Evolutionary conservation across 2,329 filamentous ascomycete species (phyloP).

Genomic region (Colletotrichum gigasporum): DNA sequence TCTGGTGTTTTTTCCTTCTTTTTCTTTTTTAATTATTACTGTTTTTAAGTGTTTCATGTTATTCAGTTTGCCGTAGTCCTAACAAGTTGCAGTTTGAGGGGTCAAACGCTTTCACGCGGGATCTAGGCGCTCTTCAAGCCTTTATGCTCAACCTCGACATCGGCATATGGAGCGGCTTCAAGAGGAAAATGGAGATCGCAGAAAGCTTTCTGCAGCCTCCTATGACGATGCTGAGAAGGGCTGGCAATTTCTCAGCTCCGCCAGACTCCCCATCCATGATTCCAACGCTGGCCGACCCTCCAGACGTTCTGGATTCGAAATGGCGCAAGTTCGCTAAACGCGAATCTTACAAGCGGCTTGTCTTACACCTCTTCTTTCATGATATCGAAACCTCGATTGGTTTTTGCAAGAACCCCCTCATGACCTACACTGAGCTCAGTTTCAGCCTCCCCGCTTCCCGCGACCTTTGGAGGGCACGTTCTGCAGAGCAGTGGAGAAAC

Average conservation of each 20-base stretch:
- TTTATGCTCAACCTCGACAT: slow-evolving; percentile 46
- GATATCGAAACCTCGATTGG: slow-evolving; percentile 42
- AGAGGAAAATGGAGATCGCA: slow-evolving; percentile 50
- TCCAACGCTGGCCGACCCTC: slow-evolving; percentile 17
- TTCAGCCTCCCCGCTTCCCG: slow-evolving; percentile 36
- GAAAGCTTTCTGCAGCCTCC: slow-evolving; percentile 47
- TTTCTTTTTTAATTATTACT: too few relatives aligned
- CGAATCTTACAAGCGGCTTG: slow-evolving; percentile 44
- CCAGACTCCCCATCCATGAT: slow-evolving; percentile 13
- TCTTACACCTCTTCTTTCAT: slow-evolving; percentile 39
- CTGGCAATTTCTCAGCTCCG: slow-evolving; percentile 39
- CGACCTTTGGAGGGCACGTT: slow-evolving; percentile 38
- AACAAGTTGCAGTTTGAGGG: slow-evolving; percentile 40
- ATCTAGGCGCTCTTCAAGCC: slow-evolving; percentile 44
- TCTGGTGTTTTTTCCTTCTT: too few relatives aligned
- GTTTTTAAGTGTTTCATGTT: neutral
- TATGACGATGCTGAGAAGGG: slow-evolving; percentile 47
- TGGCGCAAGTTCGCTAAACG: slow-evolving; percentile 37
- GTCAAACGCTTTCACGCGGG: slow-evolving; percentile 42
- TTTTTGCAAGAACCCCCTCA: slow-evolving; percentile 39
- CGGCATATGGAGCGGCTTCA: slow-evolving; percentile 47
- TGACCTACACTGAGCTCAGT: slow-evolving; percentile 43
- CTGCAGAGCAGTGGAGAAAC: slow-evolving; percentile 38
- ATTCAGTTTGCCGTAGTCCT: too few relatives aligned
- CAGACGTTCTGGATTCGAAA: slow-evolving; percentile 31